Evolutionary conservation across 2,329 filamentous ascomycete genomes (phyloP), one percentile per base, ranked within the genome.

Genomic region (Ophiostoma perfectum): DNA sequence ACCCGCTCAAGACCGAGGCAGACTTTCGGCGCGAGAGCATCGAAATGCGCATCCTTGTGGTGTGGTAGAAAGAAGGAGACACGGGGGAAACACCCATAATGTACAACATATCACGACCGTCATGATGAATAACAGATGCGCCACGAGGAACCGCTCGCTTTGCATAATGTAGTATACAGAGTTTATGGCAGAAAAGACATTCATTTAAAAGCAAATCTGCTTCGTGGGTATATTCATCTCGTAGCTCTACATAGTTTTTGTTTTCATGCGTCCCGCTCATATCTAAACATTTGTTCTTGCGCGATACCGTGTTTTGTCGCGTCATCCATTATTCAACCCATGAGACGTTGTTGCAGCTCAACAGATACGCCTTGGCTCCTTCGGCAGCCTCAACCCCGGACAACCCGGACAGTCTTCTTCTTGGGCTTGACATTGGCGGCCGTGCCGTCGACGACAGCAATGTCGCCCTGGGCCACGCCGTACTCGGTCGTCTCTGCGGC

Each of bases 11-110:
- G 47, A 69, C 67, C 0, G 67, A 68, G 5, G 65, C 39, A 3
- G 70, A 70, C 41, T 64, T 71, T 45, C 70, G 65, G 41, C 67
- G 69, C 6, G 70, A 71, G 64, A 71, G 70, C 65, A 64, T 70
- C 2, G 70, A 71, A 63, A 71, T 71, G 70, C 66, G 69, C 9
- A 71, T 70, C 8, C 42, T 70, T 4, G 69, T 71, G n/a, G 70
- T 71, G 45, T 71, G 70, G 70, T 71, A 64, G 36, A 18, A 16
- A 12, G 14, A 4, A 3, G 5, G 44, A 12, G 14, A 42, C 42
- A 45, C 9, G 42, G 14, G 42, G 14, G 42, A 4, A 14, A 47
- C 45, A 27, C 27, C 27, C 27, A 27, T 27, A 55, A 55, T 52
- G 49, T 14, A 47, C 11, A n/a, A 55, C 12, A 55, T 7, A 7